phyloP scores from a whole-genome alignment of 2,329 filamentous ascomycete genomes.

The Pyrenophora tritici-repentis region DNA sequence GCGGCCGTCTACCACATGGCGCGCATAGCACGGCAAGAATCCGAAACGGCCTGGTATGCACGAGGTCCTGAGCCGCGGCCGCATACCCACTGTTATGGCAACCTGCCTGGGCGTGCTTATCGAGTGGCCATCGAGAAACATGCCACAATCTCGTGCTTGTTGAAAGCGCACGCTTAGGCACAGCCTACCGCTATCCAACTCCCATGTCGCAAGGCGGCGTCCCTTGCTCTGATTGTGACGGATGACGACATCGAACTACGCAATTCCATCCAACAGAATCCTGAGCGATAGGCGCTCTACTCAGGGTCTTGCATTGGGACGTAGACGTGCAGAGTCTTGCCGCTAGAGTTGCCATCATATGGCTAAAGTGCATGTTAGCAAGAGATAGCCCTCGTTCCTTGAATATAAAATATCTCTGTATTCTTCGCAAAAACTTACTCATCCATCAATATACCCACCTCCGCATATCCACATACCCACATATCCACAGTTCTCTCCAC shows the following conservation, averaged over 20 bases:
- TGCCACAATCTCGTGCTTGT: slow-evolving; percentile 27
- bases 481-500: slow-evolving; percentile 37
- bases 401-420: slow-evolving; percentile 27
- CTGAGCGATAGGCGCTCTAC: slow-evolving; percentile 23
- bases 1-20: slow-evolving; percentile 35
- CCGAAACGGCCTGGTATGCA: slow-evolving; percentile 18
- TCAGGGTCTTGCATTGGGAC: slow-evolving; percentile 22
- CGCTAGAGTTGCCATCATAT: slow-evolving; percentile 14
- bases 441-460: slow-evolving; percentile 27
- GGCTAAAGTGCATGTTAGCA: neutral
- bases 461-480: slow-evolving; percentile 25
- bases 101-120: slow-evolving; percentile 15
- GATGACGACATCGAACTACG: slow-evolving; percentile 30
- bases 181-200: slow-evolving; percentile 12
- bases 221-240: slow-evolving; percentile 12
- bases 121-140: slow-evolving; percentile 30
- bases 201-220: neutral
- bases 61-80: slow-evolving; percentile 12
- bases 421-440: slow-evolving; percentile 21
- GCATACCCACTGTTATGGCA: slow-evolving; percentile 32
- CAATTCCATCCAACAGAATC: slow-evolving; percentile 15
- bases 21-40: slow-evolving; percentile 22
- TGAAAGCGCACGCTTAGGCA: slow-evolving; percentile 9
- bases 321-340: slow-evolving; percentile 15
- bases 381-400: slow-evolving; percentile 3